Base-by-base conservation (phyloP, 2,329 filamentous ascomycete genomes). In the Capronia coronata region DNA sequence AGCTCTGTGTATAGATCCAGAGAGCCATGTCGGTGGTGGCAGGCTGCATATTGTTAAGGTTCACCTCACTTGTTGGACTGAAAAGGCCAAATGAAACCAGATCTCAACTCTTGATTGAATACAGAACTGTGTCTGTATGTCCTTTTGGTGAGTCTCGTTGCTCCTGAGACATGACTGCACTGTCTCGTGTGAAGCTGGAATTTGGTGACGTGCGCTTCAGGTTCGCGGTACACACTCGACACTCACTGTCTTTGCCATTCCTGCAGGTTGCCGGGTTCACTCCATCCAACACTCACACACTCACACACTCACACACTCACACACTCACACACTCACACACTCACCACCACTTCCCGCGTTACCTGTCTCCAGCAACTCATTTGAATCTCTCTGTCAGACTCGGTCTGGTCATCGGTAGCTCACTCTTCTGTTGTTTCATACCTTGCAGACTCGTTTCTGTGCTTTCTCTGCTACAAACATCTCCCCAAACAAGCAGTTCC, bases 181-280 rank as follows among this genome's bases (percentile, higher is more conserved):
- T 8, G 18, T 8, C 14, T 8, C 7, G 13, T 2, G 14, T 8
- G 13, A 18, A 19, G 8, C 34, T 23, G 38, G 38, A 41, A 41
- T 41, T 41, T 13, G n/a, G 38, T 41, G 38, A 23, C 38, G 38
- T 32, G 41, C 23, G 9, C 5, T 35, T 37, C 14, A 16, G 6
- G 30, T 27, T 27, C 30, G 13, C 13, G 30, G 30, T 34, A 34
- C 30, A 34, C 34, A 34, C 30, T n/a, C 8, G 14, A 13, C 30
- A 13, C 11, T 34, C 34, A 37, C 6, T 27, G 25, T 37, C 48
- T 6, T n/a, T 25, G 22, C 42, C 50, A 53, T 53, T 53, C 51
- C 51, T 49, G 43, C 51, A 39, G 10, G 51, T 53, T 53, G 51
- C 51, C 43, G 46, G 51, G 50, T 22, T 39, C 19, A 23, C 25